Evolutionary conservation across 805 yeast species (phyloP).

Genomic region (Lachancea lanzarotensis): DNA sequence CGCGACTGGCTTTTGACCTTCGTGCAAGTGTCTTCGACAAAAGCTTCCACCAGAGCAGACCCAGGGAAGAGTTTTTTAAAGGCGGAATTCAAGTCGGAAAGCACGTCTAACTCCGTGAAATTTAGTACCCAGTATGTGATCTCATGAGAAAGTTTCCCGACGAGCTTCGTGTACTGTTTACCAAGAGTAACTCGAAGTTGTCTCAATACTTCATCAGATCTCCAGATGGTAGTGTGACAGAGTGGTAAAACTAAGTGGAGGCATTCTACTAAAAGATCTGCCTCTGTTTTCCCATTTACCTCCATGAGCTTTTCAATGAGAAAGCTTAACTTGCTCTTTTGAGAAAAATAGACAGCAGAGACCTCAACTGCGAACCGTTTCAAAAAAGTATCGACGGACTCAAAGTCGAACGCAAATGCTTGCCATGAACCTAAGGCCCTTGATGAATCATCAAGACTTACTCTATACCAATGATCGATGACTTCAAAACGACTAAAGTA

Average conservation of each 20-base stretch:
- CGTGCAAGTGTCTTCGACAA: neutral
- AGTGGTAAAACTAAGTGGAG: conserved; percentile 17
- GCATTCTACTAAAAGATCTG: conserved; percentile 12
- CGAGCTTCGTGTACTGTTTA: neutral
- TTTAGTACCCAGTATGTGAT: conserved; percentile 7
- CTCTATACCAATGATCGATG: conserved; percentile 15
- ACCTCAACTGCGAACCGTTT: conserved; percentile 15
- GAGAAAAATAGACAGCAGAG: conserved; percentile 17
- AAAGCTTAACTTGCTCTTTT: conserved; percentile 6
- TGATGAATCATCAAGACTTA: neutral
- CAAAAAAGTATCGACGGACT: conserved; percentile 12
- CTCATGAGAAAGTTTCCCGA: conserved; percentile 1
- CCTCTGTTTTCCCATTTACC: conserved; percentile 7
- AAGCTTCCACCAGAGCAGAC: neutral
- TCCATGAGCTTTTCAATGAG: conserved; percentile 10
- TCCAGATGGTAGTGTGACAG: conserved; percentile 13
- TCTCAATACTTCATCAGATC: conserved; percentile 10
- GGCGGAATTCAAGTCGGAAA: neutral
- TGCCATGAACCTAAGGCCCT: conserved; percentile 13
- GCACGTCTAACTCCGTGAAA: conserved; percentile 6
- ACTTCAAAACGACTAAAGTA: conserved; percentile 21
- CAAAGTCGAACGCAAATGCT: conserved; percentile 18
- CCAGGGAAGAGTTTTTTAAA: neutral
- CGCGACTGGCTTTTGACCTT: conserved; percentile 3
- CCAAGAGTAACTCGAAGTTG: conserved; percentile 11